These are phyloP conservation scores for Malassezia globosa DNA, from an alignment of 1,284 basidiomycete genomes.

Conservation along the genomic window DNA sequence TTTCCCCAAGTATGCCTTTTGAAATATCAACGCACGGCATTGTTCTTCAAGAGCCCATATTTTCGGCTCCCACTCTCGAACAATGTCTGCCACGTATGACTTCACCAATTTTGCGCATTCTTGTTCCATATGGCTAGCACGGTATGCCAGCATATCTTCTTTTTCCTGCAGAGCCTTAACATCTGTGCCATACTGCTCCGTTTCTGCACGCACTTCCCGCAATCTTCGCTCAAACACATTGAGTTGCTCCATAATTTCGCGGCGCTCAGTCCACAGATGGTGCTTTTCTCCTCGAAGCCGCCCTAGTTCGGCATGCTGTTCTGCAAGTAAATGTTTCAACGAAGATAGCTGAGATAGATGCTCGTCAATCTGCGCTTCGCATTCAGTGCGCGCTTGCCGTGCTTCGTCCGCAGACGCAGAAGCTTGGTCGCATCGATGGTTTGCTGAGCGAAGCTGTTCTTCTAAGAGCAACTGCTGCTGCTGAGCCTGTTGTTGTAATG, in stretches of 20 bases:
- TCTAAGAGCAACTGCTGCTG: slow-evolving; percentile 7
- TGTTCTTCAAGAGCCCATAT: background rate
- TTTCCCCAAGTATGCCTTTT: slow-evolving; percentile 12
- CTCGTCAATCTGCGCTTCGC: slow-evolving; percentile 14
- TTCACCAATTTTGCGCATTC: background rate
- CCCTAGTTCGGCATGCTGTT: slow-evolving; percentile 3
- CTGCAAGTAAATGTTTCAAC: slow-evolving; percentile 6
- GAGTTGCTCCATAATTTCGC: slow-evolving; percentile 15
- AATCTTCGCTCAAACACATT: slow-evolving; percentile 15
- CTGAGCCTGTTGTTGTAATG: slow-evolving; percentile 5
- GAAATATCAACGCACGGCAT: slow-evolving; percentile 3
- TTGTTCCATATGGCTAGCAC: background rate
- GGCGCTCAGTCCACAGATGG: slow-evolving; percentile 14
- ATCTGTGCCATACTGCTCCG: slow-evolving; percentile 15
- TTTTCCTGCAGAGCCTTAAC: slow-evolving; percentile 7
- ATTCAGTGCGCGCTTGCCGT: background rate
- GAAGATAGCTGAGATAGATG: slow-evolving; percentile 11
- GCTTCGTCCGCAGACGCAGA: background rate
- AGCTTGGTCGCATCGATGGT: slow-evolving; percentile 1
- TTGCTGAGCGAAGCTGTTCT: slow-evolving; percentile 6
- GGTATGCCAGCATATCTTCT: background rate
- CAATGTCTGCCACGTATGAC: background rate
- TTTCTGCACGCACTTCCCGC: slow-evolving; percentile 16
- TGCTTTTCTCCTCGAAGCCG: slow-evolving; percentile 17
- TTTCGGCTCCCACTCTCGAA: slow-evolving; percentile 1